Base-by-base conservation (phyloP, 495 filamentous ascomycete genomes). In the Hapsidospora chrysogenum region DNA sequence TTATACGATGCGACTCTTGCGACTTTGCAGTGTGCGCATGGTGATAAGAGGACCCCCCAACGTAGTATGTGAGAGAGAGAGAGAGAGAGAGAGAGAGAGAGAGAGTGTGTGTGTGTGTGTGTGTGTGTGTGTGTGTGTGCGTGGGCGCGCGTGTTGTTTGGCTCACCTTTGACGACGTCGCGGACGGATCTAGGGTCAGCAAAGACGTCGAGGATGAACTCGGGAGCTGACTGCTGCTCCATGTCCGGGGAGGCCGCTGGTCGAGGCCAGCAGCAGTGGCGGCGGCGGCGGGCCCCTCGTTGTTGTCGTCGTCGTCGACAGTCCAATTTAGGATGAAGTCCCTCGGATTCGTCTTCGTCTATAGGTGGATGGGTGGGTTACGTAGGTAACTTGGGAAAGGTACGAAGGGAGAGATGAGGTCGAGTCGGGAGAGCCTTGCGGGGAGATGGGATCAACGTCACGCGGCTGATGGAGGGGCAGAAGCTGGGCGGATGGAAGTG, bases 161-260 rank as follows among this genome's bases (percentile, higher is more conserved):
- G 34, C 49, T 42, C 58, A 94, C 89, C 87, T 72, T 86, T 83
- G 19, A 96, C 70, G 15, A 97, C 75, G 55, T 96, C 89, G 50
- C 80, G 80, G 44, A 93, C 81, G 43, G 74, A 78, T 17, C 64
- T 66, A 30, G 78, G 79, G 52, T 86, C 82, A 40, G 80, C 77
- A 53, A 86, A 81, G 45, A 84, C 76, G 55, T 87, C 80, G 51
- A 87, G 66, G 41, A 78, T 76, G 60, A 84, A 86, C 53, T 86
- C 79, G 45, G 80, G 81, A 48, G 80, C 73, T 49, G 65, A 66
- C 33, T 55, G 62, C 41, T 56, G 53, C 35, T 70, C 63, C 68
- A 72, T 72, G 42, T 52, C 36, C n/a, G n/a, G n/a, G n/a, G n/a
- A n/a, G n/a, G n/a, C n/a, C n/a, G n/a, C 29, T 2, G 26, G 18